Base-by-base conservation (phyloP, 2,329 filamentous ascomycete species). In the Trichoderma oligosporum region DNA sequence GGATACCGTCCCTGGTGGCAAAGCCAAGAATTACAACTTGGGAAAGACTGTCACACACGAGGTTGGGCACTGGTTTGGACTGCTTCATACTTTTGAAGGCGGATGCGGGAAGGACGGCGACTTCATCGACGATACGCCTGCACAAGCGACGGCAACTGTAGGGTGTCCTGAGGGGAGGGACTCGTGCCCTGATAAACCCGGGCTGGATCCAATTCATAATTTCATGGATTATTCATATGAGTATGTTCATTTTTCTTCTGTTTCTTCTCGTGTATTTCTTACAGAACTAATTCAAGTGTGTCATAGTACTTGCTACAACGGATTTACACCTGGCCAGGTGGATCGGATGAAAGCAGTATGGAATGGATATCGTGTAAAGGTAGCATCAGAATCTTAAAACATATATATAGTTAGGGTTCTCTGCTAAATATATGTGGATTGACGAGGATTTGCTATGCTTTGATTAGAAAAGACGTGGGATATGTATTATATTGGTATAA, bases 31-130 rank as follows among this genome's bases (percentile, higher is more conserved):
- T 61, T 68, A 62, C 36, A 62, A 69, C 63, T 56, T 59, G 7
- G 65, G 65, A 3, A 61, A 64, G 18, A 61, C 62, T 6, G 60
- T 62, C 1, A 58, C 60, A 9, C 74, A 76, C 63, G 75, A 77
- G 64, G 67, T 72, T 33, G 75, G 75, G 4, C 75, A 77, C 64
- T 78, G 75, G 74, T 66, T 77, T 51, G 73, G 74, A 46, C 69
- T 78, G 18, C 68, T 67, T 52, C 75, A 78, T 63, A 74, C 73
- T 36, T 77, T 77, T 62, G 60, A 73, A 31, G 72, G 68, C 7
- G 72, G 71, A 44, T 68, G 68, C 48, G 61, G 53, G 0, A 61
- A 66, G 4, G 38, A 59, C 11, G 73, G 73, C 35, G 75, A 77
- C 60, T 64, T 58, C 14, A 64, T 76, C 22, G 63, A 64, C 14